Conservation (phyloP, 257 asterid genomes). For the Plantago ovata region DNA sequence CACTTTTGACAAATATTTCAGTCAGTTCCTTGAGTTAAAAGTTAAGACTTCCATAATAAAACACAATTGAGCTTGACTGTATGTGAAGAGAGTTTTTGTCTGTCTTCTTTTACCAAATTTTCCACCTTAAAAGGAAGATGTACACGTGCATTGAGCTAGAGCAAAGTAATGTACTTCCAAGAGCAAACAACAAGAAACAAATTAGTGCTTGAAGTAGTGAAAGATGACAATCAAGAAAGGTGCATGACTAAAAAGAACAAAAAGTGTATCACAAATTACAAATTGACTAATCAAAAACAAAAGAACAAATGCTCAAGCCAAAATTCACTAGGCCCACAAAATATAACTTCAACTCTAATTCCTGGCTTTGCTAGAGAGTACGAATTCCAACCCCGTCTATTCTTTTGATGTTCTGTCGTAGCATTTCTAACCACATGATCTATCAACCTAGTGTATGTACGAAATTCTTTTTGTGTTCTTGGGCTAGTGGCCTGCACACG, state of each 20-base stretch:
- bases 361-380: not conserved
- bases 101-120: too few relatives aligned
- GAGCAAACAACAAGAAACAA: not conserved
- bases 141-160: not conserved
- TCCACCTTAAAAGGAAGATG: too few relatives aligned
- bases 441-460: too few relatives aligned
- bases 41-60: too few relatives aligned
- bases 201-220: constrained; percentile 7
- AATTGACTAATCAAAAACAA: constrained; percentile 19
- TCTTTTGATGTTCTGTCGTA: not conserved
- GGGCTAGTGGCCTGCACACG: too few relatives aligned
- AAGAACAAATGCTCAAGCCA: constrained; percentile 19
- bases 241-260: constrained; percentile 19
- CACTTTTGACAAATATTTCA: too few relatives aligned
- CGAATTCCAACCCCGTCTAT: constrained; percentile 12
- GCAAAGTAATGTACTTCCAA: not conserved
- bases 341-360: constrained; percentile 23
- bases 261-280: constrained; percentile 15
- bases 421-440: not conserved
- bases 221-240: constrained; percentile 20
- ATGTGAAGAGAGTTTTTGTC: too few relatives aligned
- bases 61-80: too few relatives aligned
- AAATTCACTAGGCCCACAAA: constrained; percentile 25
- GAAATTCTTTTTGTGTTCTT: too few relatives aligned
- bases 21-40: too few relatives aligned